These are phyloP conservation scores for Eucalyptus urophylla DNA, from an alignment of 345 rosid species.

Conservation along the genomic window DNA sequence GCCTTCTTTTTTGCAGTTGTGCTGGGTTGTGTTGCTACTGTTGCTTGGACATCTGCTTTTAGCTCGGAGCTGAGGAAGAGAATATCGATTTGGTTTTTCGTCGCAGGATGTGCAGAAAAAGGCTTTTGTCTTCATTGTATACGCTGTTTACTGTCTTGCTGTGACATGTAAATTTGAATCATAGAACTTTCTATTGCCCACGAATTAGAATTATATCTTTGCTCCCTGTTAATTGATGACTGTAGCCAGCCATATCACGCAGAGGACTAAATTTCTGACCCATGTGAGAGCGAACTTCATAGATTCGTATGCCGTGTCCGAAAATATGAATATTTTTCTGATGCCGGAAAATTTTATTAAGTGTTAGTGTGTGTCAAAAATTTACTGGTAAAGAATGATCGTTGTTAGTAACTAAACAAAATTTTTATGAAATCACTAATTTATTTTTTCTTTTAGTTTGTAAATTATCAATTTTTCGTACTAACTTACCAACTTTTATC, in stretches of 20 bases:
- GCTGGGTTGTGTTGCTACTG: slow-evolving; percentile 6
- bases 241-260: not conserved
- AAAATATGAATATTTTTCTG: too few relatives aligned
- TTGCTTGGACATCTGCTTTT: slow-evolving; percentile 4
- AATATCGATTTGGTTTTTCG: not conserved
- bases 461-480: not conserved
- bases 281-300: not conserved
- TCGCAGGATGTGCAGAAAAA: not conserved
- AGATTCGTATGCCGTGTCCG: not conserved
- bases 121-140: not conserved
- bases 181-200: not conserved
- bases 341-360: not conserved
- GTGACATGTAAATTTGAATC: not conserved
- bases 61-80: not conserved
- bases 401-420: not conserved
- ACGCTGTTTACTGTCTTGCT: not conserved
- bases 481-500: not conserved
- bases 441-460: not conserved
- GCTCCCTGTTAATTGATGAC: not conserved
- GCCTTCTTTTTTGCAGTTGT: not conserved
- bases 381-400: not conserved
- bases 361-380: not conserved
- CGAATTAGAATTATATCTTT: not conserved
- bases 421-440: not conserved
- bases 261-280: not conserved